Conservation (phyloP, 495 filamentous ascomycete species). For the Usnea hakonensis region DNA sequence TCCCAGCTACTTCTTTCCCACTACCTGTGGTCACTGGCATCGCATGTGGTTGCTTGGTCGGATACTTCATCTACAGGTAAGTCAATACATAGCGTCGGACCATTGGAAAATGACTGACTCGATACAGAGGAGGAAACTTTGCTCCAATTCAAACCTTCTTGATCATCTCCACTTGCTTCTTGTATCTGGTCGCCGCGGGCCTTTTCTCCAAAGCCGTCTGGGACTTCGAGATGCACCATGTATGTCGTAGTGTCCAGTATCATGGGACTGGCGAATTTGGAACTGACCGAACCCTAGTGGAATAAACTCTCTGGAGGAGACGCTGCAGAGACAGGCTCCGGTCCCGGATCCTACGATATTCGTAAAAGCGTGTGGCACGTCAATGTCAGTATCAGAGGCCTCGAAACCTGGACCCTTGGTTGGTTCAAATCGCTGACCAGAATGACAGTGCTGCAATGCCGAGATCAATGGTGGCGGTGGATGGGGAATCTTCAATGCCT, state of each 20-base stretch:
- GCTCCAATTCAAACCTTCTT: slow-evolving; percentile 71
- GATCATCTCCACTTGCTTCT: slow-evolving; percentile 69
- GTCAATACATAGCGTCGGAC: slow-evolving; percentile 24
- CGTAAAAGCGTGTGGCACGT: slow-evolving; percentile 82
- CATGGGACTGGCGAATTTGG: not conserved
- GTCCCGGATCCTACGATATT: slow-evolving; percentile 85
- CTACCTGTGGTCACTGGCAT: slow-evolving; percentile 65
- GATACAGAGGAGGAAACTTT: slow-evolving; percentile 49
- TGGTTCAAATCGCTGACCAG: slow-evolving; percentile 11
- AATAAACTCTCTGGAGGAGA: slow-evolving; percentile 62
- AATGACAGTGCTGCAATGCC: slow-evolving; percentile 64
- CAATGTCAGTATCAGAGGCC: slow-evolving; percentile 47
- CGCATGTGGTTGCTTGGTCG: slow-evolving; percentile 51
- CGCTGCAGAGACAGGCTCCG: slow-evolving; percentile 62
- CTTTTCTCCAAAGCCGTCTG: slow-evolving; percentile 72
- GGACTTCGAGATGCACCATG: slow-evolving; percentile 53
- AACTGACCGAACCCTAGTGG: slow-evolving; percentile 41
- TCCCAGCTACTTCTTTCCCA: slow-evolving; percentile 66
- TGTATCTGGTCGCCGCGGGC: slow-evolving; percentile 81
- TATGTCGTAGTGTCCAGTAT: not conserved
- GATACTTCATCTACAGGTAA: slow-evolving; percentile 72
- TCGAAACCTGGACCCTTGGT: not conserved
- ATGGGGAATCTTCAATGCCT: slow-evolving; percentile 86
- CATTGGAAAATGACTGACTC: not conserved
- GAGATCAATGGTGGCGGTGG: slow-evolving; percentile 63